Evolutionary conservation across 2,329 filamentous ascomycete genomes (phyloP).

Genomic region (Clathrospora elynae): DNA sequence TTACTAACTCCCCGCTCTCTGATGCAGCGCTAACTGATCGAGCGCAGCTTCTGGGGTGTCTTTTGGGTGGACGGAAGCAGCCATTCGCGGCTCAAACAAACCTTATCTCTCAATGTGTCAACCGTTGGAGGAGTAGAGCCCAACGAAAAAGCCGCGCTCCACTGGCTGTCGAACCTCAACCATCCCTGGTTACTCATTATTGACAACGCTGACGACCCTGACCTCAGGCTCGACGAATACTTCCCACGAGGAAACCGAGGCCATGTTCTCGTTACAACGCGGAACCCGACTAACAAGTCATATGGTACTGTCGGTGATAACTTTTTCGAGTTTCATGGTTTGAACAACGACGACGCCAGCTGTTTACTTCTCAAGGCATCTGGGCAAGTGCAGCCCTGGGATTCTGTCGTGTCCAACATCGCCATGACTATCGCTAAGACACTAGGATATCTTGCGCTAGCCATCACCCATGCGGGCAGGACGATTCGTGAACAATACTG

Average conservation of each 20-base stretch:
- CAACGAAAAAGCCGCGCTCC: constrained; percentile 33
- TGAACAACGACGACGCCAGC: constrained; percentile 24
- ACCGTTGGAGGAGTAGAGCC: constrained; percentile 32
- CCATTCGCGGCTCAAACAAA: constrained; percentile 27
- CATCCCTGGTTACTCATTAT: constrained; percentile 36
- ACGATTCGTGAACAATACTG: constrained; percentile 25
- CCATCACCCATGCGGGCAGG: constrained; percentile 30
- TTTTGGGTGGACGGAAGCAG: constrained; percentile 47
- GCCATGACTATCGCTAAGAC: background rate
- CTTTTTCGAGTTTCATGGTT: constrained; percentile 25
- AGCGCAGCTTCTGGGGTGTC: constrained; percentile 41
- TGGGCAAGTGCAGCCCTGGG: background rate
- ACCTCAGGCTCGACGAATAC: constrained; percentile 20
- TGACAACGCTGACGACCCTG: constrained; percentile 38
- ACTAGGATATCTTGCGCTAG: constrained; percentile 33
- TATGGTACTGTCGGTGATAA: constrained; percentile 27
- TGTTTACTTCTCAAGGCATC: constrained; percentile 31
- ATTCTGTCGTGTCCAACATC: background rate
- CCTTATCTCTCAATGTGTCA: constrained; percentile 31
- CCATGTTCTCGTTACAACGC: constrained; percentile 37
- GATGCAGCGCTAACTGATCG: constrained; percentile 9
- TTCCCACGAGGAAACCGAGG: constrained; percentile 33
- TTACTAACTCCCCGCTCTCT: too few relatives aligned
- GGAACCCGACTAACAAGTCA: constrained; percentile 26
- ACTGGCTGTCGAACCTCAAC: constrained; percentile 24